These are phyloP conservation scores for Populus pruinosa DNA, from an alignment of 345 rosid genomes.

Conservation along the genomic window DNA sequence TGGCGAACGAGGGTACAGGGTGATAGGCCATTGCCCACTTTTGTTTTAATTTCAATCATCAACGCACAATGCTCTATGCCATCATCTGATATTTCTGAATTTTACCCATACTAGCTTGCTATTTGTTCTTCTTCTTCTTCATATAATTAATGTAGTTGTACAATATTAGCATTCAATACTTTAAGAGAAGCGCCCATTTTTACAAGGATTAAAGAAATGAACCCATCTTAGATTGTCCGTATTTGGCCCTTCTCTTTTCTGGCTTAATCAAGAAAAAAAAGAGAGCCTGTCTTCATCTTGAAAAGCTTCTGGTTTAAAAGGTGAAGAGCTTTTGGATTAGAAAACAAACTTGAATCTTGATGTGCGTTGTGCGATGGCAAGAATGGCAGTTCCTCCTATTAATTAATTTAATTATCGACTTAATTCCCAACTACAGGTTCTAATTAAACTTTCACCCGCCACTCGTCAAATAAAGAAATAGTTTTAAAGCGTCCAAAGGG, in stretches of 20 bases:
- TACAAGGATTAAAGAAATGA: constrained; percentile 25
- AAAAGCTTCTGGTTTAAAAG: constrained; percentile 9
- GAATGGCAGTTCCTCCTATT: background rate
- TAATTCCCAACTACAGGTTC: background rate
- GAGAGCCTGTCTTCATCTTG: constrained; percentile 30
- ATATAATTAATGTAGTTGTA: constrained; percentile 2
- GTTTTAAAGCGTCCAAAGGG: too few relatives aligned
- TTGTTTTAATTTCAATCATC: constrained; percentile 52
- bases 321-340: background rate
- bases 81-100: constrained; percentile 29
- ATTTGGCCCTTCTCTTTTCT: constrained; percentile 15
- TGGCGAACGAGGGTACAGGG: constrained; percentile 46
- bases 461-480: background rate
- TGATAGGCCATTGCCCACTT: constrained; percentile 51
- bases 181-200: background rate
- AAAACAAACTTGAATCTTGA: background rate
- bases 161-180: background rate
- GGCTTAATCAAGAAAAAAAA: constrained; percentile 8
- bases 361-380: background rate
- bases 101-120: constrained; percentile 46
- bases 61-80: constrained; percentile 42
- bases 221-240: constrained; percentile 49
- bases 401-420: too few relatives aligned
- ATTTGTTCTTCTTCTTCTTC: constrained; percentile 11
- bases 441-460: background rate